phyloP scores from a whole-genome alignment of 306 rosid species.

The Malus sieversii region DNA sequence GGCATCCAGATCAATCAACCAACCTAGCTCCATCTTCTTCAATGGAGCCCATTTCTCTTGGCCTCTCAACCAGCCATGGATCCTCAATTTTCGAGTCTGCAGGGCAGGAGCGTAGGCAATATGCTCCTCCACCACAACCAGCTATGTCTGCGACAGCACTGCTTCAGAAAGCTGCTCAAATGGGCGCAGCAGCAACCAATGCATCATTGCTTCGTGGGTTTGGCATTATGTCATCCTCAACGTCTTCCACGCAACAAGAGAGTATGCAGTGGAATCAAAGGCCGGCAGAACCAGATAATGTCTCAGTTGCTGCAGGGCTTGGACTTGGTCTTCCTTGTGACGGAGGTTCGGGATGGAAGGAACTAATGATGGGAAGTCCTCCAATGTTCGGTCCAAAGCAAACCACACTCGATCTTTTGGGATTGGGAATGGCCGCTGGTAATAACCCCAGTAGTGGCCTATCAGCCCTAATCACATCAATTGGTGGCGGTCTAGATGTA shows the following conservation, averaged over 20 bases:
- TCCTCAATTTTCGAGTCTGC: conserved; percentile 57
- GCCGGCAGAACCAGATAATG: conserved; percentile 42
- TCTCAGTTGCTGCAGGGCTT: conserved; percentile 49
- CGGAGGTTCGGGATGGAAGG: conserved; percentile 64
- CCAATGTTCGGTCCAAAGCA: conserved; percentile 81
- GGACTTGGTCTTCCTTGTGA: conserved; percentile 72
- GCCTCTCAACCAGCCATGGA: conserved; percentile 60
- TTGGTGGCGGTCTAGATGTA: conserved; percentile 62
- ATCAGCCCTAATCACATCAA: conserved; percentile 71
- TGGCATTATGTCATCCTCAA: conserved; percentile 59
- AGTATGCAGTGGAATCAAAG: conserved; percentile 59
- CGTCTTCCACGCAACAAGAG: conserved; percentile 48
- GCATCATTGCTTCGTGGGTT: conserved; percentile 70
- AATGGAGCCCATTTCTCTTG: conserved; percentile 60
- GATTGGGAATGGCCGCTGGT: conserved; percentile 88
- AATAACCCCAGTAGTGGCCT: conserved; percentile 49
- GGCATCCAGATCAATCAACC: conserved; percentile 33
- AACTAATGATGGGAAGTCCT: conserved; percentile 68
- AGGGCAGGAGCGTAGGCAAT: conserved; percentile 58
- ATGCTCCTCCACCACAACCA: conserved; percentile 51
- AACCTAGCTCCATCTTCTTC: conserved; percentile 48
- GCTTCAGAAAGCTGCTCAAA: conserved; percentile 93
- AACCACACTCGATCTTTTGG: conserved; percentile 84
- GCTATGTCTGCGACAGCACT: conserved; percentile 92
- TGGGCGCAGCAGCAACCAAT: conserved; percentile 70